Evolutionary conservation across 2,329 filamentous ascomycete genomes (phyloP).

Genomic region (Colletotrichum cuscutae): DNA sequence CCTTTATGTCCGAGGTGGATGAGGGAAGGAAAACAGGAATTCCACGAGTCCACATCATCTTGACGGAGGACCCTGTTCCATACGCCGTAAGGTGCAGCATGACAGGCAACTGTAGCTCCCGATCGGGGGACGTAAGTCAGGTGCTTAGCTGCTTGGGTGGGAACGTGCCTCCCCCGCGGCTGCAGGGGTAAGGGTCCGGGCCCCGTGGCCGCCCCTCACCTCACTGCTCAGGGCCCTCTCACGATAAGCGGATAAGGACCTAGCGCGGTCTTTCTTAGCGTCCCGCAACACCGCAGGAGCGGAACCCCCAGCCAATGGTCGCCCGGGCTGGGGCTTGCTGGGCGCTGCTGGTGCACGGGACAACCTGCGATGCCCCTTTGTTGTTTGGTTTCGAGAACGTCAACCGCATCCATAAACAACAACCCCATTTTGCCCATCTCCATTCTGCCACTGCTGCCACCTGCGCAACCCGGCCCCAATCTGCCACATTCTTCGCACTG

Average conservation of each 20-base stretch:
- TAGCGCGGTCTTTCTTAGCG: slow-evolving; percentile 6
- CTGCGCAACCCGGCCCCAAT: slow-evolving; percentile 1
- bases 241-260: slow-evolving; percentile 10
- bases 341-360: slow-evolving; percentile 26
- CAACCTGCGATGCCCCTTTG: slow-evolving; percentile 31
- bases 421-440: not conserved
- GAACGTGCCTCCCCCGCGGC: slow-evolving; percentile 8
- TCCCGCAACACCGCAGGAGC: slow-evolving; percentile 2
- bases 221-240: not conserved
- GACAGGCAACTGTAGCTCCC: not conserved
- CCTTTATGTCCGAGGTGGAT: not conserved
- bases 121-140: not conserved
- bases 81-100: too few species aligned
- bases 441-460: not conserved
- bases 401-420: slow-evolving; percentile 25
- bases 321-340: slow-evolving; percentile 1
- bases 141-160: not conserved
- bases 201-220: not conserved
- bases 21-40: not conserved
- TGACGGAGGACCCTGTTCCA: not conserved
- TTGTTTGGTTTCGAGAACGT: slow-evolving; percentile 13
- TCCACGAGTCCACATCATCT: not conserved
- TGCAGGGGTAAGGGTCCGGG: slow-evolving; percentile 4
- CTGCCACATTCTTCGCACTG: slow-evolving; percentile 15
- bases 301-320: slow-evolving; percentile 15